These are phyloP conservation scores for Fusarium agapanthi DNA, from an alignment of 2,329 filamentous ascomycete species.

Conservation along the genomic window DNA sequence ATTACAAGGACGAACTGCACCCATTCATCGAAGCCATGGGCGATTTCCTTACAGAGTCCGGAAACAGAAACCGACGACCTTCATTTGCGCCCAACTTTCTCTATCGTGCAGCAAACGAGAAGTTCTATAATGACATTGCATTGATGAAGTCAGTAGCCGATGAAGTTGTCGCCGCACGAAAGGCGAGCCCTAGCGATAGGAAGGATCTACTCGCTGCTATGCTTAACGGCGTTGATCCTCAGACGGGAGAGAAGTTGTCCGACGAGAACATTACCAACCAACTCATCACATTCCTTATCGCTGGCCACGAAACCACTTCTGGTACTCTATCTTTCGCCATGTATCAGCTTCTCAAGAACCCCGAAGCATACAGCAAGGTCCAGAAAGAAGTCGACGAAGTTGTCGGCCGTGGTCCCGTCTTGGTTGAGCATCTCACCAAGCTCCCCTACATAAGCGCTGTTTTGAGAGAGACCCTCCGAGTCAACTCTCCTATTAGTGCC, in stretches of 20 bases:
- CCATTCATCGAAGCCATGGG: conserved; percentile 76
- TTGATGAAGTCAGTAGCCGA: conserved; percentile 63
- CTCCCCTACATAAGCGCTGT: conserved; percentile 72
- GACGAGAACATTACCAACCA: conserved; percentile 73
- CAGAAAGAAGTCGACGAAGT: conserved; percentile 75
- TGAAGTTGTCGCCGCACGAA: conserved; percentile 68
- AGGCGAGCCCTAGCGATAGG: conserved; percentile 61
- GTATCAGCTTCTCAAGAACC: conserved; percentile 71
- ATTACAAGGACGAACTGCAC: conserved; percentile 74
- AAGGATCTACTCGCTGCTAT: conserved; percentile 77
- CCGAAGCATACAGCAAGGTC: conserved; percentile 65
- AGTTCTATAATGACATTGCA: conserved; percentile 64
- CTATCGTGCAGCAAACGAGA: conserved; percentile 57
- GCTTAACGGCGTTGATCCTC: conserved; percentile 72
- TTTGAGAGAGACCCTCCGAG: conserved; percentile 71
- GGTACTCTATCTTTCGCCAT: conserved; percentile 72
- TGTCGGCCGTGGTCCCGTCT: conserved; percentile 65
- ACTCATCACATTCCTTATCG: conserved; percentile 77
- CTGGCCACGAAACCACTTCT: conserved; percentile 76
- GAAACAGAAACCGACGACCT: conserved; percentile 58
- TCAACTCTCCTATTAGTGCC: conserved; percentile 67
- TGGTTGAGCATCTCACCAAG: conserved; percentile 68
- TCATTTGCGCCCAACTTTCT: conserved; percentile 56
- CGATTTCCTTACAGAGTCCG: conserved; percentile 66
- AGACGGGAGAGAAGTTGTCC: conserved; percentile 71